Evolutionary conservation across 179 eudicot genomes (phyloP), one percentile per base, ranked within the genome.

Genomic region (Pouteria campechiana): DNA sequence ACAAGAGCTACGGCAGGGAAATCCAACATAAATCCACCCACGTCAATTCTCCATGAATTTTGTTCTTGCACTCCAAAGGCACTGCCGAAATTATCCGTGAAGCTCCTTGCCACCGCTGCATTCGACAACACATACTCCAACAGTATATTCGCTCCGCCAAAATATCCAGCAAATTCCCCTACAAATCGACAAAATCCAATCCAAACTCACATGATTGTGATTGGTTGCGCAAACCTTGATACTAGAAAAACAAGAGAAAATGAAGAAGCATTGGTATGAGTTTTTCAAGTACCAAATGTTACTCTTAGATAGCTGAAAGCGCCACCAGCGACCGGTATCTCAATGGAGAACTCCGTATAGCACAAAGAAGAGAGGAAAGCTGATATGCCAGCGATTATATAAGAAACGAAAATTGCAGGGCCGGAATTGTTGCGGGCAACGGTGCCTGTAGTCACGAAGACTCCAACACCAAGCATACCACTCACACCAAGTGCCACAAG

Each of bases 251-350:
- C 30, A 43, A 25, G 25, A 33, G 19, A 37, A 41, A 10, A 37
- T 40, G 32, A 15, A 14, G 37, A 37, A 10, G 21, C 17, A 21
- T 39, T 19, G 9, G 19, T 34, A 18, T 20, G 18, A 63, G n/a
- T n/a, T n/a, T n/a, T n/a, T n/a, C n/a, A n/a, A n/a, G n/a, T 75
- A 83, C 94, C 94, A 61, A 83, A 83, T 46, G 94, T 79, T 50
- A 83, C 77, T 58, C 84, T 65, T 25, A 83, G 71, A 60, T 76
- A 83, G 54, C 88, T 79, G 67, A 83, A 83, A 46, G 94, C 94
- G 27, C 94, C 94, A n/a, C 94, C 94, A 42, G 94, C 88, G 21
- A 80, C 94, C 1, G 94, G 94, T 37, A 76, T 41, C 15, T 68
- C 74, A 48, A 74, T 63, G 56, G 94, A 73, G 63, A 83, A 83